Base-by-base conservation (phyloP, 2,329 filamentous ascomycete genomes). In the Botryotinia globosa region DNA sequence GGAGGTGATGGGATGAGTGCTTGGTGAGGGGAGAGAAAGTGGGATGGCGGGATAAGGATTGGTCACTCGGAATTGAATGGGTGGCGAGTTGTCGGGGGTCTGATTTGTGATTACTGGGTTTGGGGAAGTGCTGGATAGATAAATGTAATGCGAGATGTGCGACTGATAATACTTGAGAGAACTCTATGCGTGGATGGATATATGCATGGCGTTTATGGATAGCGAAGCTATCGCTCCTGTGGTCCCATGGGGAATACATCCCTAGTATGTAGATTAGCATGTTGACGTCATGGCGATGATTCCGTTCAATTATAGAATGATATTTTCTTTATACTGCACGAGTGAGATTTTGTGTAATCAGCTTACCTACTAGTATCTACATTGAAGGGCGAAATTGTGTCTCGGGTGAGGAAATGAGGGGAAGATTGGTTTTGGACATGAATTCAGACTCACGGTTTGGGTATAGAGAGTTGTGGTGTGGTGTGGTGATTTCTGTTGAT, bases 1-100 rank as follows among this genome's bases (percentile, higher is more conserved):
- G 77, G 75, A 18, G 70, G 48, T 44, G 69, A 56, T n/a, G 69
- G 69, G 7, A 65, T 18, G 44, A 59, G 56, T 59, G 29, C 51
- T 59, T 72, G 62, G 66, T 73, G 37, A 64, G 22, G 48, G 48
- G 20, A 6, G 51, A 12, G 25, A 25, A 54, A 7, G 25, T 44
- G 0, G 3, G 5, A 12, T 16, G 39, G 39, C 14, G 14, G 39
- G 12, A 42, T 42, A 14, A 42, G 39, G 39, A 42, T 42, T 14
- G 39, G 39, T 14, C 39, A n/a, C 6, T n/a, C 10, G 16, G 10
- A 37, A n/a, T 63, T 25, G 22, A 54, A 67, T n/a, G n/a, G 20
- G 8, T 34, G 22, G 29, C 22, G 2, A 18, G 18, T 20, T 45
- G 42, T 29, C 39, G 4, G 39, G 14, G 39, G 12, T 42, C 39